Evolutionary conservation across 805 yeast species (phyloP).

Genomic region (Candida nitratophila): DNA sequence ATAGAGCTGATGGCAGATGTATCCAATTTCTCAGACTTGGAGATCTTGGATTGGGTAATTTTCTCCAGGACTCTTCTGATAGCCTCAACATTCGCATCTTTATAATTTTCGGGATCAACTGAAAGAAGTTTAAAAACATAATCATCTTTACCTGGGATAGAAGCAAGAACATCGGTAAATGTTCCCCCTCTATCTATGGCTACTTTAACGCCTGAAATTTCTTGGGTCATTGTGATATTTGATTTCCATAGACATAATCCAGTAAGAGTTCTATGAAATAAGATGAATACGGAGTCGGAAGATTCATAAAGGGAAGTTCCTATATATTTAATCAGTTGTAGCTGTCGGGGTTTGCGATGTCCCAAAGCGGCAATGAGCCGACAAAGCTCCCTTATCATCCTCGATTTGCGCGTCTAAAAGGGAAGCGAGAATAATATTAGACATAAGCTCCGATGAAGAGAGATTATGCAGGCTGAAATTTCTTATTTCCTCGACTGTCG

Average conservation of each 20-base stretch:
- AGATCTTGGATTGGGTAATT: conserved; percentile 39
- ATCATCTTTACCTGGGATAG: conserved; percentile 33
- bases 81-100: conserved; percentile 85
- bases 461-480: too few relatives aligned
- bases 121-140: conserved; percentile 64
- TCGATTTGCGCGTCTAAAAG: too few relatives aligned
- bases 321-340: neutral
- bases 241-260: too few relatives aligned
- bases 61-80: conserved; percentile 62
- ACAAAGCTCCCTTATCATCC: too few relatives aligned
- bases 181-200: conserved; percentile 66
- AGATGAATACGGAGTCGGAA: too few relatives aligned
- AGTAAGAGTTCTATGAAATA: too few relatives aligned
- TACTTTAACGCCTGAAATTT: neutral
- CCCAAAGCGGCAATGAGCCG: neutral
- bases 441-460: too few relatives aligned
- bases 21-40: conserved; percentile 45
- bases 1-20: conserved; percentile 51
- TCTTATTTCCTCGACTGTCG: too few relatives aligned
- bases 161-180: conserved; percentile 68
- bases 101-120: conserved; percentile 71
- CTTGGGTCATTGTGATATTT: neutral
- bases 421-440: too few relatives aligned
- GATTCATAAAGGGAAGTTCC: neutral
- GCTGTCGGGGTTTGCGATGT: neutral